A percentile compares a stretch with the other conserved stretches of the same genome.
These are phyloP conservation scores for Trifolium pratense DNA, from an alignment of 306 rosid species.

Conservation along the genomic window DNA sequence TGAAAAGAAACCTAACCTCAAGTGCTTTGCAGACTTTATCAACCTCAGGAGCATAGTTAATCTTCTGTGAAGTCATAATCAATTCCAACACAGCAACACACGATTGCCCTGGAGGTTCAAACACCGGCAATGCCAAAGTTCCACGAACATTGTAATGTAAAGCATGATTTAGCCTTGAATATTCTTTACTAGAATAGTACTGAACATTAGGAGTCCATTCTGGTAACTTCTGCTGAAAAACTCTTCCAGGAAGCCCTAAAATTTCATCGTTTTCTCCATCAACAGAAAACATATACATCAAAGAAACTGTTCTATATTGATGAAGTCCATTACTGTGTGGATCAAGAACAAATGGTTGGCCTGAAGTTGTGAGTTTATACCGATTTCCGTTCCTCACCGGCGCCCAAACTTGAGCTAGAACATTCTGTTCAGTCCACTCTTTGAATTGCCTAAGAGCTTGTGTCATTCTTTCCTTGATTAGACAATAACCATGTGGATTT, in stretches of 20 bases:
- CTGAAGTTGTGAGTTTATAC: conserved; percentile 75
- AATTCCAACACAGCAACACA: conserved; percentile 88
- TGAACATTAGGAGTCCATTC: conserved; percentile 98
- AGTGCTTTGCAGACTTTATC: conserved; percentile 93
- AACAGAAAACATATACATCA: conserved; percentile 65
- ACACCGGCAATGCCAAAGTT: conserved; percentile 82
- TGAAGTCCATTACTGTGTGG: conserved; percentile 71
- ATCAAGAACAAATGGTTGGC: conserved; percentile 87
- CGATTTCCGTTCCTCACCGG: conserved; percentile 66
- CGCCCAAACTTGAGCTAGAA: conserved; percentile 92
- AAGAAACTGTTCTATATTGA: conserved; percentile 73
- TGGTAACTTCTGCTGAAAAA: conserved; percentile 72
- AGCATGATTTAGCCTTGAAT: conserved; percentile 76
- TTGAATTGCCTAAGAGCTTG: conserved; percentile 80
- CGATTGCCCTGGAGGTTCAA: conserved; percentile 71
- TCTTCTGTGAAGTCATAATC: conserved; percentile 77
- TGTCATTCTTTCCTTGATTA: conserved; percentile 80
- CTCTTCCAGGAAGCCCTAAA: conserved; percentile 88
- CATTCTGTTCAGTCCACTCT: conserved; percentile 69
- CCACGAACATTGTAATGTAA: conserved; percentile 82
- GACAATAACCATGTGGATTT: conserved; percentile 55
- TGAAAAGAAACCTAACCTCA: conserved; percentile 66
- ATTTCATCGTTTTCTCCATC: conserved; percentile 65
- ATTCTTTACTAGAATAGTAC: conserved; percentile 76
- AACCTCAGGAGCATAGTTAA: conserved; percentile 86